Evolutionary conservation across 768 basidiomycete species (phyloP).

Genomic region (Coprinopsis strossmayeri): DNA sequence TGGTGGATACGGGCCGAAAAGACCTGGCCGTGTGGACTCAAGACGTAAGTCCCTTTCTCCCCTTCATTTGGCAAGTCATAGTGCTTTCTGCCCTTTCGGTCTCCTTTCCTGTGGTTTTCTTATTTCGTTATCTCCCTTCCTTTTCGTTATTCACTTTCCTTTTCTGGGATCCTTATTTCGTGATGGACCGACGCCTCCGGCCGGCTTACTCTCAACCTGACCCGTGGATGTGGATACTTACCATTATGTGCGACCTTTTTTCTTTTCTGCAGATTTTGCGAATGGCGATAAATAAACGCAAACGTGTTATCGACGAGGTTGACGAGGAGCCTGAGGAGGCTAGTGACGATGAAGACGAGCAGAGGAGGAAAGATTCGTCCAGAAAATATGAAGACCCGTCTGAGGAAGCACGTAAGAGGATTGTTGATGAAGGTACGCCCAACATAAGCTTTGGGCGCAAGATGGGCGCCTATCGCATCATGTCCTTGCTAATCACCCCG

Average conservation of each 20-base stretch:
- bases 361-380: slow-evolving; percentile 23
- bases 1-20: slow-evolving; percentile 59
- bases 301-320: slow-evolving; percentile 55
- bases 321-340: slow-evolving; percentile 36
- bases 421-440: slow-evolving; percentile 69
- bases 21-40: slow-evolving; percentile 75
- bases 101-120: too few relatives aligned
- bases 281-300: slow-evolving; percentile 52
- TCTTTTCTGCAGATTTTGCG: slow-evolving; percentile 45
- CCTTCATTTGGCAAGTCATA: not conserved
- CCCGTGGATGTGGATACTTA: not conserved
- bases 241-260: not conserved
- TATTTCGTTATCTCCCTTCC: not conserved
- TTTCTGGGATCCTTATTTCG: not conserved
- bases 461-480: not conserved
- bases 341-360: slow-evolving; percentile 27
- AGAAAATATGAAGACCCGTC: slow-evolving; percentile 35
- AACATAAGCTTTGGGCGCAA: not conserved
- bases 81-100: too few relatives aligned
- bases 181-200: not conserved
- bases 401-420: slow-evolving; percentile 59
- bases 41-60: slow-evolving; percentile 48
- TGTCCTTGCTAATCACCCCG: not conserved
- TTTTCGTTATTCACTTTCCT: not conserved
- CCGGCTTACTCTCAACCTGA: not conserved